phyloP scores from a whole-genome alignment of 2,329 filamentous ascomycete species.

The Diaporthe destruens region DNA sequence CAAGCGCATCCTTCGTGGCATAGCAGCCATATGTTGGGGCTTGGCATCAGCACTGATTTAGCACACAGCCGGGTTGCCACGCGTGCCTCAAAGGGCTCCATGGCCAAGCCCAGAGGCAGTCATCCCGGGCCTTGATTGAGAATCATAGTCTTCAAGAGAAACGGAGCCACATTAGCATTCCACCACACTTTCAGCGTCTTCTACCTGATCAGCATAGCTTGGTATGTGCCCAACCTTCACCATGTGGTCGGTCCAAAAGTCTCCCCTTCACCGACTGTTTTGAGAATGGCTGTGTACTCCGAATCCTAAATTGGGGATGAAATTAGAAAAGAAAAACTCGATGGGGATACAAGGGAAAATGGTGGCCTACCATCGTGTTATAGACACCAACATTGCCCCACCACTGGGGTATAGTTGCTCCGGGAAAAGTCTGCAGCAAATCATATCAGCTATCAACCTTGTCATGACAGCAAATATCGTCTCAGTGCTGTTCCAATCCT shows the following conservation, averaged over 20 bases:
- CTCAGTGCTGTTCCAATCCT: background rate
- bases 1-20: constrained; percentile 4
- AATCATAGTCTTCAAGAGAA: background rate
- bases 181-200: background rate
- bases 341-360: background rate
- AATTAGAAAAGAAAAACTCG: constrained; percentile 44
- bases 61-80: constrained; percentile 1
- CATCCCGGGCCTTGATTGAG: background rate
- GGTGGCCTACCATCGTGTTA: constrained; percentile 56
- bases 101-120: background rate
- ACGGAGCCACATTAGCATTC: background rate
- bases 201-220: background rate
- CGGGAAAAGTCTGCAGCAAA: constrained; percentile 48
- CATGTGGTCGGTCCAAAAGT: constrained; percentile 56
- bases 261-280: constrained; percentile 49
- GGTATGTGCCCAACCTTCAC: constrained; percentile 42
- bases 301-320: constrained; percentile 49
- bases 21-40: background rate
- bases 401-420: constrained; percentile 55
- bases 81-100: no score
- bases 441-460: background rate
- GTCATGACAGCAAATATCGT: no score
- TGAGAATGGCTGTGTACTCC: constrained; percentile 48
- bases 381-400: constrained; percentile 65
- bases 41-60: constrained; percentile 14